These are phyloP conservation scores for Boletellus emodensis DNA, from an alignment of 768 basidiomycete genomes.

Conservation along the genomic window DNA sequence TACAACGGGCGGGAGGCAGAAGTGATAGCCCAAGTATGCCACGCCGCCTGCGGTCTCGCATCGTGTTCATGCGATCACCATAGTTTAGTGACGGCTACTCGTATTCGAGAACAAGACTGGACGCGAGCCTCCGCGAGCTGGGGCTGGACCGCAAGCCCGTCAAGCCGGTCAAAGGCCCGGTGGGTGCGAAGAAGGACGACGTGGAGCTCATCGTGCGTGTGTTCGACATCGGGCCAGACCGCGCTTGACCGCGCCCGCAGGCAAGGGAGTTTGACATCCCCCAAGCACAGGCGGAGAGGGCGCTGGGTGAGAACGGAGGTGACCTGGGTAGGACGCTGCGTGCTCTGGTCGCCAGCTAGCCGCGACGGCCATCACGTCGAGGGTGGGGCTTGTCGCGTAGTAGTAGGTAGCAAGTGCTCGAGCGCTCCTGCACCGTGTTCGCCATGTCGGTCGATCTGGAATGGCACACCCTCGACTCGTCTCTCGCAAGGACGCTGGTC, in stretches of 20 bases:
- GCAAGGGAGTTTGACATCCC: conserved; percentile 30
- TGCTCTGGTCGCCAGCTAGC: conserved; percentile 24
- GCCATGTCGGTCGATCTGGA: conserved; percentile 93
- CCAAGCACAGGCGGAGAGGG: conserved; percentile 28
- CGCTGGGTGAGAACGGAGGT: conserved; percentile 26
- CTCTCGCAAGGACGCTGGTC: conserved; percentile 66
- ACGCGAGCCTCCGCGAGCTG: conserved; percentile 48
- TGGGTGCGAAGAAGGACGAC: conserved; percentile 27
- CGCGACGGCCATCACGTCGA: no score
- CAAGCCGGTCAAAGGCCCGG: conserved; percentile 40
- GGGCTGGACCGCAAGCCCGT: conserved; percentile 44
- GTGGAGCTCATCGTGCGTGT: conserved; percentile 26
- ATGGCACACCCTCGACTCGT: conserved; percentile 78
- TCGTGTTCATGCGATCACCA: conserved; percentile 32
- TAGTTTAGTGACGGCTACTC: conserved; percentile 54
- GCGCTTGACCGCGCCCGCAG: conserved; percentile 14
- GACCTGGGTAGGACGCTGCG: conserved; percentile 28
- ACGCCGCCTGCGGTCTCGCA: background rate
- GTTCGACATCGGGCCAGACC: background rate
- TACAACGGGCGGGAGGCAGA: conserved; percentile 30
- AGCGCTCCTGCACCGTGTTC: background rate
- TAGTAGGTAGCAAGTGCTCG: no score
- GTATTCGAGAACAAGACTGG: conserved; percentile 33
- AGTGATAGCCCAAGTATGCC: conserved; percentile 26
- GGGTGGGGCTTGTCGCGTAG: no score